phyloP scores from a whole-genome alignment of 2,329 filamentous ascomycete genomes.

The Colletotrichum noveboracense region DNA sequence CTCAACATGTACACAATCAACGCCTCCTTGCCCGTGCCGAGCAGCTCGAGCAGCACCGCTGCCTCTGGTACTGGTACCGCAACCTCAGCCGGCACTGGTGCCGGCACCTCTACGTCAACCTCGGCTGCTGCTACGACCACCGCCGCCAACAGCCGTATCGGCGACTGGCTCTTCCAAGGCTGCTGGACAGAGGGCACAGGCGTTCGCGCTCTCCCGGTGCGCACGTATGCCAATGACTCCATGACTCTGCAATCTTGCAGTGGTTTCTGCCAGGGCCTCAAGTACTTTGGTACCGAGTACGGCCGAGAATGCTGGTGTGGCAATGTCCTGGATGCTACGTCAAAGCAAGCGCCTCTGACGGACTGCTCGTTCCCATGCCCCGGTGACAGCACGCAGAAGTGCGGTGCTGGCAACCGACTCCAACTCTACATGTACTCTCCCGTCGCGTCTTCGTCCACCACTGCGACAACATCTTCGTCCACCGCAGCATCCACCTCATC shows the following conservation, averaged over 20 bases:
- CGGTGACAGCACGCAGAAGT: constrained; percentile 36
- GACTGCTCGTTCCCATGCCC: constrained; percentile 39
- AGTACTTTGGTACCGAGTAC: constrained; percentile 39
- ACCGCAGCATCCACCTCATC: not conserved
- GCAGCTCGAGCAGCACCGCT: not conserved
- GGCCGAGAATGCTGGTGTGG: constrained; percentile 45
- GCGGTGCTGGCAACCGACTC: constrained; percentile 37
- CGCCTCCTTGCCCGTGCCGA: not conserved
- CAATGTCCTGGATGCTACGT: constrained; percentile 31
- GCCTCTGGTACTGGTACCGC: not conserved
- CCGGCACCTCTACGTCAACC: not conserved
- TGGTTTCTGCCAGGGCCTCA: constrained; percentile 31
- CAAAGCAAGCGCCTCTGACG: constrained; percentile 28
- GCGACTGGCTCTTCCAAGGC: constrained; percentile 36
- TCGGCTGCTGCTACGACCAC: not conserved
- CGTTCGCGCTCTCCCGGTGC: constrained; percentile 33
- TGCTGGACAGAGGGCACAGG: constrained; percentile 40
- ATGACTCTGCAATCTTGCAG: constrained; percentile 41
- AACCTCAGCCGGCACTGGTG: not conserved
- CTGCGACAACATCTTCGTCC: not conserved
- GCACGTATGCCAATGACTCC: constrained; percentile 31
- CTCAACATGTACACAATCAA: not conserved
- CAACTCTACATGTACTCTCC: constrained; percentile 34
- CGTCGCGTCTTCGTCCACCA: not conserved
- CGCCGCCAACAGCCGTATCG: constrained; percentile 25